A percentile compares a stretch with the other conserved stretches of the same genome.
Evolutionary conservation across 2,329 filamentous ascomycete genomes (phyloP).

Genomic region (Penicillium sp.): DNA sequence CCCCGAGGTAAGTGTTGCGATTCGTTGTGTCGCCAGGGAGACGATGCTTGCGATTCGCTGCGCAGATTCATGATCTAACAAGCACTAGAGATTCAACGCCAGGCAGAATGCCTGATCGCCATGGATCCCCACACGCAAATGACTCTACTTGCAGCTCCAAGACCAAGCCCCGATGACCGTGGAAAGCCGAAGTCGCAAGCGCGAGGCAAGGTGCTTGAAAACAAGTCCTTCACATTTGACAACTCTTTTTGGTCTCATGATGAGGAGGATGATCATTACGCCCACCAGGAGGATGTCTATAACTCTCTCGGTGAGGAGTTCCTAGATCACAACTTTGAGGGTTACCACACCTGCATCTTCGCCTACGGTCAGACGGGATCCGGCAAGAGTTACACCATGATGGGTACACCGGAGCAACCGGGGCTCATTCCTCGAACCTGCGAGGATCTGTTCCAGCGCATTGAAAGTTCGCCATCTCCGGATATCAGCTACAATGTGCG

Average conservation of each 20-base stretch:
- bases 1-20: constrained; percentile 57
- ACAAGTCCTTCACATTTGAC: constrained; percentile 92
- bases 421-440: constrained; percentile 93
- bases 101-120: constrained; percentile 75
- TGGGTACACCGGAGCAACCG: constrained; percentile 78
- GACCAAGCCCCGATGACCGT: constrained; percentile 45
- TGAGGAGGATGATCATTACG: constrained; percentile 73
- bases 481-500: constrained; percentile 96
- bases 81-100: constrained; percentile 66
- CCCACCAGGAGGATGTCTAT: constrained; percentile 88
- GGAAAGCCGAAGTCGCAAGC: constrained; percentile 57
- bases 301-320: constrained; percentile 92
- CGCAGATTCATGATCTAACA: constrained; percentile 3
- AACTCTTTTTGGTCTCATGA: constrained; percentile 98
- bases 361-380: constrained; percentile 97
- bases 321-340: constrained; percentile 97
- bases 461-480: constrained; percentile 74
- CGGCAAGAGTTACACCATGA: constrained; percentile 97
- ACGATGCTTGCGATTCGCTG: neutral
- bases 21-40: neutral
- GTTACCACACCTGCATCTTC: constrained; percentile 98
- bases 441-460: constrained; percentile 90
- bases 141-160: constrained; percentile 72
- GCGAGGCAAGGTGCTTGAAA: constrained; percentile 66
- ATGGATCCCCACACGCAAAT: constrained; percentile 86